These are phyloP conservation scores for Phaseolus coccineus DNA, from an alignment of 331 rosid genomes.

Conservation along the genomic window DNA sequence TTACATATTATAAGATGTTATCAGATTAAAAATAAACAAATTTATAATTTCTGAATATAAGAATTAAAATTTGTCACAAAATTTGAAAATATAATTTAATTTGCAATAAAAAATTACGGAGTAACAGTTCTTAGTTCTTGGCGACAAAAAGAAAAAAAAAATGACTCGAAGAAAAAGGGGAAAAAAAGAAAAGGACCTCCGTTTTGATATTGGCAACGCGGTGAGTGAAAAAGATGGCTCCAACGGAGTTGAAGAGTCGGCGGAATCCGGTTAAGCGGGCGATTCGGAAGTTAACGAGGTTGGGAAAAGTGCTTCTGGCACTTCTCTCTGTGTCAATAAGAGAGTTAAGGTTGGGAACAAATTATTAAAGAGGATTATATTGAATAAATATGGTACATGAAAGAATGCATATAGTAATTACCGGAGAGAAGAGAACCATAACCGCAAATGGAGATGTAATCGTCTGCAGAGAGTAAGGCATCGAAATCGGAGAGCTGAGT, in stretches of 20 bases:
- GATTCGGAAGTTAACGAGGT: conserved; percentile 68
- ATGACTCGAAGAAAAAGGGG: background rate
- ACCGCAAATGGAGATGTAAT: conserved; percentile 78
- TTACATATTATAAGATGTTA: no score
- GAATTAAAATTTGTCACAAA: no score
- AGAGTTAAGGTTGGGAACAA: no score
- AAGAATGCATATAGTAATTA: conserved; percentile 10
- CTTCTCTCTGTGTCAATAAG: conserved; percentile 61
- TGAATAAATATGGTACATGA: background rate
- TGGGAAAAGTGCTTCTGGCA: conserved; percentile 81
- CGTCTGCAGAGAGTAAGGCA: conserved; percentile 52
- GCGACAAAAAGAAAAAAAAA: no score
- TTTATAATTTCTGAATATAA: no score
- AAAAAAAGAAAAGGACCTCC: conserved; percentile 47
- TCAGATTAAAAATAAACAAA: no score
- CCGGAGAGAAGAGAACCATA: conserved; percentile 95
- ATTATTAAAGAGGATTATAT: no score
- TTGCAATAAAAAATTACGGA: background rate
- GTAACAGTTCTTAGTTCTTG: background rate
- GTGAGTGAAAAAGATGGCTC: conserved; percentile 71
- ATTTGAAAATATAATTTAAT: no score
- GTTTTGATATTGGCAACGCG: conserved; percentile 76
- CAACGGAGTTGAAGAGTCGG: conserved; percentile 67
- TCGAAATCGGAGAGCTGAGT: conserved; percentile 65
- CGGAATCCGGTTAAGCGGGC: conserved; percentile 78